These are phyloP conservation scores for Symbiodinium pilosum DNA, from an alignment of 73 alveolate genomes.

Conservation along the genomic window DNA sequence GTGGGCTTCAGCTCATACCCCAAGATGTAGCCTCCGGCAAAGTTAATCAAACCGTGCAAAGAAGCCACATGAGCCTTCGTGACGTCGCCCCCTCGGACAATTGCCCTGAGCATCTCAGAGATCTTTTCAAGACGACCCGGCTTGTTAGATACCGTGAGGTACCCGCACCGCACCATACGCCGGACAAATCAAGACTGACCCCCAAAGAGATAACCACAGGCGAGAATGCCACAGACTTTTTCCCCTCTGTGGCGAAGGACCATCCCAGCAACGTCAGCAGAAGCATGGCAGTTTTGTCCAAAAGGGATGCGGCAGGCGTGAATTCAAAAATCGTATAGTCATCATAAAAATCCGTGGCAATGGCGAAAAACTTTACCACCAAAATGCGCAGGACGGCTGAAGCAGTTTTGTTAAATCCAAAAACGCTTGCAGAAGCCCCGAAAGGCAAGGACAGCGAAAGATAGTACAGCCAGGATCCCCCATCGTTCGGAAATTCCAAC, in stretches of 20 bases:
- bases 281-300: background rate
- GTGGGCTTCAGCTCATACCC: background rate
- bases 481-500: background rate
- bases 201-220: background rate
- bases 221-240: background rate
- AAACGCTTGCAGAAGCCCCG: background rate
- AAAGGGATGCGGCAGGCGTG: too few species aligned
- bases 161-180: background rate
- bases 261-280: background rate
- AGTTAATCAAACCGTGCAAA: background rate
- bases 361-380: background rate
- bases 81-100: background rate
- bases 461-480: background rate
- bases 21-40: background rate
- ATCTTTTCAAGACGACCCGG: background rate
- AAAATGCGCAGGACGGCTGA: background rate
- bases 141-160: background rate
- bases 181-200: background rate
- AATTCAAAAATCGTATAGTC: background rate
- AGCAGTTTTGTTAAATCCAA: background rate
- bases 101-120: background rate
- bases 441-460: background rate
- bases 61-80: background rate
- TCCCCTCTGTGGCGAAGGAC: background rate
- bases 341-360: background rate